Base-by-base conservation (phyloP, 805 yeast genomes). In the Cyberlindnera euphorbiiphila region DNA sequence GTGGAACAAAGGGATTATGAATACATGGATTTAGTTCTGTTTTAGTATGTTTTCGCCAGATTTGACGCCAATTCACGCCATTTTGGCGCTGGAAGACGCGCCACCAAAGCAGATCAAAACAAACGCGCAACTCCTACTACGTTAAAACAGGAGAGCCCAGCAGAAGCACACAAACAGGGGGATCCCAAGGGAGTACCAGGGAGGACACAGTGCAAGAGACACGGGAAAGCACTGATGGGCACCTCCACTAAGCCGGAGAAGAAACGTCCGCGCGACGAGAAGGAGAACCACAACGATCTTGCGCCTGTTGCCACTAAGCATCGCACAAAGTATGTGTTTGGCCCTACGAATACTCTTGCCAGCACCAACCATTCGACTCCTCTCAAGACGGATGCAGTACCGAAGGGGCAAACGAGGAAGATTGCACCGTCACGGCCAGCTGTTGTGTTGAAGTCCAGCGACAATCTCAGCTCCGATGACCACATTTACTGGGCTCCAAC, bases 401-500 rank as follows among this genome's bases (percentile, higher is more conserved):
- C 20, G 24, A 33, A 27, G 13, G 15, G 23, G n/a, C 34, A 31
- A 9, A 10, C 25, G 4, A 14, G 14, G 23, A 31, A 25, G 14
- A 18, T 17, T 6, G 29, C 43, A n/a, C 41, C 41, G 7, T 13
- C 35, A 5, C 28, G 29, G 25, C 45, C 43, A 8, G 20, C 41
- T 8, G 31, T 27, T 7, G 19, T 30, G 7, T 9, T 24, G 31
- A 36, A 30, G 21, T 23, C 41, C 4, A 35, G 36, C 11, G 46
- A 46, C 11, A 31, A 37, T 10, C 45, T 40, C 9, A 45, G 54
- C 26, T 54, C 59, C 9, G 56, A 53, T 29, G 59, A 54, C 28
- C 53, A 45, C 40, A 52, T 54, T 13, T 52, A 38, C 31, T 54
- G 59, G 59, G 55, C 40, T 4, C 53, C 54, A 10, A 53, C 59